A percentile compares a stretch with the other conserved stretches of the same genome.
Evolutionary conservation across 2,329 filamentous ascomycete genomes (phyloP).

Genomic region (Clonostachys rosea): DNA sequence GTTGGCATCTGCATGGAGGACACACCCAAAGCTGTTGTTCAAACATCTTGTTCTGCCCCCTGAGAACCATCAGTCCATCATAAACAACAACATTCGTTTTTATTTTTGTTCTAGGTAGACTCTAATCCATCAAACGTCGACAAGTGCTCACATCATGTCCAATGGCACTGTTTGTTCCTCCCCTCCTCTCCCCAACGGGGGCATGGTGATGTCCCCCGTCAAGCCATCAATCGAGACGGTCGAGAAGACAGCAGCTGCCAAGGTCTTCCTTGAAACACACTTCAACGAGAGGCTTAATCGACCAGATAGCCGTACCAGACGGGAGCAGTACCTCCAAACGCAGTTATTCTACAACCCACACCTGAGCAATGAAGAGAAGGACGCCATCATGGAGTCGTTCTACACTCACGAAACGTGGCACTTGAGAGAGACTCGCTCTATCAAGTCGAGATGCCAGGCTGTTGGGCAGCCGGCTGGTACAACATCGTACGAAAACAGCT

Average conservation of each 20-base stretch:
- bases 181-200: no score
- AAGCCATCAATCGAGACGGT: conserved; percentile 51
- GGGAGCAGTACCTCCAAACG: conserved; percentile 26
- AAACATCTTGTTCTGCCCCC: no score
- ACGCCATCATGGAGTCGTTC: conserved; percentile 53
- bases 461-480: conserved; percentile 31
- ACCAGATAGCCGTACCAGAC: conserved; percentile 22
- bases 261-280: conserved; percentile 80
- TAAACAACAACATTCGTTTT: no score
- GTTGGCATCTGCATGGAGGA: no score
- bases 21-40: no score
- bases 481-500: conserved; percentile 33
- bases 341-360: conserved; percentile 52
- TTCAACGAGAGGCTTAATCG: conserved; percentile 66
- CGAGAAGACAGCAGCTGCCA: conserved; percentile 75
- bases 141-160: no score
- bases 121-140: no score
- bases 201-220: no score
- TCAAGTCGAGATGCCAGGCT: conserved; percentile 46
- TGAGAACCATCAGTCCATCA: no score
- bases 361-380: conserved; percentile 49
- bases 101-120: no score
- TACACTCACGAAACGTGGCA: conserved; percentile 65
- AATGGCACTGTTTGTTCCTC: no score
- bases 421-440: conserved; percentile 65